These are phyloP conservation scores for Neurospora africana DNA, from an alignment of 495 filamentous ascomycete genomes.

Conservation along the genomic window DNA sequence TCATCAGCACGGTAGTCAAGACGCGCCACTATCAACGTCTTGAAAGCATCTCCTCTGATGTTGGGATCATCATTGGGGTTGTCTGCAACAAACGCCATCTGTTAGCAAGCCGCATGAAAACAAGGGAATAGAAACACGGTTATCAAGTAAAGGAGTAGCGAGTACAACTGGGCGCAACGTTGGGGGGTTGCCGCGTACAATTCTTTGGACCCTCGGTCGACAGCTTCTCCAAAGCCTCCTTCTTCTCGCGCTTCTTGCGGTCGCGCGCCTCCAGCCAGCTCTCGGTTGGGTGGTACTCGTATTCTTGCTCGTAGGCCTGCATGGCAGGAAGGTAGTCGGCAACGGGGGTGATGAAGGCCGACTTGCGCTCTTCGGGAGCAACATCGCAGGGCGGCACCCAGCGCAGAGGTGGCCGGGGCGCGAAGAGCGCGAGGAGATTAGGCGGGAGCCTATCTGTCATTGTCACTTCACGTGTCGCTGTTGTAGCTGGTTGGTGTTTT, in stretches of 20 bases:
- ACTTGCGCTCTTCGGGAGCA: slow-evolving; percentile 71
- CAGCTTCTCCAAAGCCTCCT: slow-evolving; percentile 49
- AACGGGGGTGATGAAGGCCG: slow-evolving; percentile 58
- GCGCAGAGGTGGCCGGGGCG: slow-evolving; percentile 81
- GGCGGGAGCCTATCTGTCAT: slow-evolving; percentile 97
- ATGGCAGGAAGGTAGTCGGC: slow-evolving; percentile 63
- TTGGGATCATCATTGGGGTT: slow-evolving; percentile 69
- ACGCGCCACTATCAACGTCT: slow-evolving; percentile 84
- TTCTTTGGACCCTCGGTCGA: slow-evolving; percentile 53
- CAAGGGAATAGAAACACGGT: neutral
- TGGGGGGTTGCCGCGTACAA: slow-evolving; percentile 45
- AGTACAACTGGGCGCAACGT: neutral
- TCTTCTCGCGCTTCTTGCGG: slow-evolving; percentile 69
- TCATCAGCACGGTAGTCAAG: slow-evolving; percentile 82
- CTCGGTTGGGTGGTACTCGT: slow-evolving; percentile 75
- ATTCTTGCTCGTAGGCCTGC: slow-evolving; percentile 56
- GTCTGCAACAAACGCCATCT: slow-evolving; percentile 31
- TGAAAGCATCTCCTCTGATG: slow-evolving; percentile 86
- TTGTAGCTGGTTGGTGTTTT: neutral
- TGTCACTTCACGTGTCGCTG: neutral
- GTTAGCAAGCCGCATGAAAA: slow-evolving; percentile 4
- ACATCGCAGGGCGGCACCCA: slow-evolving; percentile 78
- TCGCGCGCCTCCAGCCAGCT: slow-evolving; percentile 83
- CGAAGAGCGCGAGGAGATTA: slow-evolving; percentile 86
- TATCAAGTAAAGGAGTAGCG: neutral